phyloP scores from a whole-genome alignment of 345 rosid genomes.

The Rubroshorea leprosula region DNA sequence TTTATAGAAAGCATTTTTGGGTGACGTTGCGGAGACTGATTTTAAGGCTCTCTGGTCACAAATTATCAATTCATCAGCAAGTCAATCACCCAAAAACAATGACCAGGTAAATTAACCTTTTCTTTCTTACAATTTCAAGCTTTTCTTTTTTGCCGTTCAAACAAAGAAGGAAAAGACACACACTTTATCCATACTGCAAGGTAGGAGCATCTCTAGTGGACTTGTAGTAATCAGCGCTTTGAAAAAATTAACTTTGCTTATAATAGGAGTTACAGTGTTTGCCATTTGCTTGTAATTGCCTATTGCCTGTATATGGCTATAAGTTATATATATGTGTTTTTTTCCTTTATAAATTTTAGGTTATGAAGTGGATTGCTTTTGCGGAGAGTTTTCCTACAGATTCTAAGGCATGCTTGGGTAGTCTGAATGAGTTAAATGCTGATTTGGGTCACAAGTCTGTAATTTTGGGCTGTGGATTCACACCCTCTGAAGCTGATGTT shows the following conservation, averaged over 20 bases:
- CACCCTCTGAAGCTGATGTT: conserved; percentile 73
- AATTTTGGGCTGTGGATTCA: conserved; percentile 62
- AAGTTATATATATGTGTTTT: too few relatives aligned
- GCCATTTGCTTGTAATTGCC: too few relatives aligned
- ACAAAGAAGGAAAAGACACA: too few relatives aligned
- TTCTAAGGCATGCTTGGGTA: conserved; percentile 37
- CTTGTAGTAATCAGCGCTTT: too few relatives aligned
- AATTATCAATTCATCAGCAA: conserved; percentile 20
- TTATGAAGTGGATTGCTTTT: conserved; percentile 64
- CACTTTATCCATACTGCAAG: too few relatives aligned
- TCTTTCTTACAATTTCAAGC: too few relatives aligned
- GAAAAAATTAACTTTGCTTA: conserved; percentile 5
- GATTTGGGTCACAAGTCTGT: conserved; percentile 62
- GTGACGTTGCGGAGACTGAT: background rate
- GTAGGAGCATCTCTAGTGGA: too few relatives aligned
- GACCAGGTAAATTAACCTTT: background rate
- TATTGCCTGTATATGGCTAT: too few relatives aligned
- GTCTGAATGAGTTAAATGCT: conserved; percentile 47
- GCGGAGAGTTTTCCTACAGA: conserved; percentile 48
- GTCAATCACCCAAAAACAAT: conserved; percentile 12
- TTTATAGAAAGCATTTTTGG: background rate
- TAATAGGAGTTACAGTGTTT: too few relatives aligned
- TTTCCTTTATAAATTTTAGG: conserved; percentile 40
- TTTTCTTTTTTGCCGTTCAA: too few relatives aligned
- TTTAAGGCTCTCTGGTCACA: background rate